Evolutionary conservation across 1,139 yeast species (phyloP).

Genomic region (Kodamaea alishanica): DNA sequence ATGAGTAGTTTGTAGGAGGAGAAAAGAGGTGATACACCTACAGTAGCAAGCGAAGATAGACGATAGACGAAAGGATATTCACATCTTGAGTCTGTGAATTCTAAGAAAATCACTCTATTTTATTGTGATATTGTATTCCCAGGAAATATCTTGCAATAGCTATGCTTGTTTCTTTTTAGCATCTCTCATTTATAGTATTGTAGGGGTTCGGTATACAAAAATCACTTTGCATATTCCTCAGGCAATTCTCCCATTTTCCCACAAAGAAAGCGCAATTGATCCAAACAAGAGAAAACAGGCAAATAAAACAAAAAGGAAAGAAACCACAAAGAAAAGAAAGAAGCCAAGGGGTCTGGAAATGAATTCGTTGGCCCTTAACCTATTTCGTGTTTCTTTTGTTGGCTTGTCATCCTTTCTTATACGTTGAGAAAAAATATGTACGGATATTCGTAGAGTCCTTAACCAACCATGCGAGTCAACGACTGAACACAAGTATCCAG

Average conservation of each 20-base stretch:
- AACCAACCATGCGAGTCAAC: conserved; percentile 20
- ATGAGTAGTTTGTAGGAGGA: no score
- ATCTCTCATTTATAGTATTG: neutral
- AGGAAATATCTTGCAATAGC: neutral
- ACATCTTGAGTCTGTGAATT: no score
- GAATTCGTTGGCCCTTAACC: no score
- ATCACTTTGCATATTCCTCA: no score
- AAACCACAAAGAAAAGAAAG: neutral
- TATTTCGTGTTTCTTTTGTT: no score
- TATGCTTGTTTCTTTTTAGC: conserved; percentile 1
- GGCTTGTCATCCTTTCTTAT: no score
- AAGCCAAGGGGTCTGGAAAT: neutral
- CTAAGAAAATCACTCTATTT: no score
- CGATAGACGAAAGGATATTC: no score
- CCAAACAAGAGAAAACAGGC: neutral
- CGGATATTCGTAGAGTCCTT: conserved; percentile 30
- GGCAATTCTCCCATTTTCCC: neutral
- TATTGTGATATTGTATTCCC: no score
- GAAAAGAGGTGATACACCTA: no score
- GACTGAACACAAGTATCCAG: conserved; percentile 28
- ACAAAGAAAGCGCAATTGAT: neutral
- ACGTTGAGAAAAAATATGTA: conserved; percentile 14
- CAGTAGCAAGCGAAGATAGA: no score
- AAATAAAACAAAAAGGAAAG: no score
- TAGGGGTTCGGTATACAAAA: neutral